phyloP scores from a whole-genome alignment of 345 rosid species.

The Mallotus nudiflorus region DNA sequence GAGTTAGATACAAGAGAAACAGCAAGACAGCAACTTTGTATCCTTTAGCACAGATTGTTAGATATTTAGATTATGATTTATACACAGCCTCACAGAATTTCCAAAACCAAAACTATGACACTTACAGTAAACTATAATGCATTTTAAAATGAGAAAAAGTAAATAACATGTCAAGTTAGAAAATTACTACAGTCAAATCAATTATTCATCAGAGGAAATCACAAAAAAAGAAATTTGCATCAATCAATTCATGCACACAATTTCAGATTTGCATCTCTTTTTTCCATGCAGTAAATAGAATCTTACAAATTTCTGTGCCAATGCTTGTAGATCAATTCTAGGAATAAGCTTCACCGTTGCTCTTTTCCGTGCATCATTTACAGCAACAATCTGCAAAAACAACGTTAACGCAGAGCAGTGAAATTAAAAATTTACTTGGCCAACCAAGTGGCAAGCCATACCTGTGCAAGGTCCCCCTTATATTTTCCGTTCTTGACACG shows the following conservation, averaged over 20 bases:
- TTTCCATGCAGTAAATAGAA: not conserved
- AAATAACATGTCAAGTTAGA: not conserved
- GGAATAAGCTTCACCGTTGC: constrained; percentile 89
- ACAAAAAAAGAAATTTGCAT: not conserved
- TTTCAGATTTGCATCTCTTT: not conserved
- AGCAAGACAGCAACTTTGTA: not conserved
- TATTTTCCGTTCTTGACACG: constrained; percentile 86
- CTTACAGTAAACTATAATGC: not conserved
- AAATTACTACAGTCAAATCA: not conserved
- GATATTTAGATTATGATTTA: not conserved
- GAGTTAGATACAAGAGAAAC: not conserved
- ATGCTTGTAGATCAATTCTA: constrained; percentile 75
- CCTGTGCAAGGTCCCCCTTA: constrained; percentile 96
- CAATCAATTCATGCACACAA: not conserved
- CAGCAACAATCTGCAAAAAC: constrained; percentile 74
- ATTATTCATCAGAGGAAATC: not conserved
- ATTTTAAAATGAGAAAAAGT: not conserved
- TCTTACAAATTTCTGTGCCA: constrained; percentile 77
- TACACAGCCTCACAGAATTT: not conserved
- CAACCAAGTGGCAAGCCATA: constrained; percentile 20
- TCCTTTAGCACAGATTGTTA: not conserved
- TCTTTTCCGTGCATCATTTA: constrained; percentile 55
- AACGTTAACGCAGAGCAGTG: constrained; percentile 9
- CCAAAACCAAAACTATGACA: not conserved
- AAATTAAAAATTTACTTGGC: constrained; percentile 1